These are phyloP conservation scores for Lepraria neglecta DNA, from an alignment of 495 filamentous ascomycete genomes.

Conservation along the genomic window DNA sequence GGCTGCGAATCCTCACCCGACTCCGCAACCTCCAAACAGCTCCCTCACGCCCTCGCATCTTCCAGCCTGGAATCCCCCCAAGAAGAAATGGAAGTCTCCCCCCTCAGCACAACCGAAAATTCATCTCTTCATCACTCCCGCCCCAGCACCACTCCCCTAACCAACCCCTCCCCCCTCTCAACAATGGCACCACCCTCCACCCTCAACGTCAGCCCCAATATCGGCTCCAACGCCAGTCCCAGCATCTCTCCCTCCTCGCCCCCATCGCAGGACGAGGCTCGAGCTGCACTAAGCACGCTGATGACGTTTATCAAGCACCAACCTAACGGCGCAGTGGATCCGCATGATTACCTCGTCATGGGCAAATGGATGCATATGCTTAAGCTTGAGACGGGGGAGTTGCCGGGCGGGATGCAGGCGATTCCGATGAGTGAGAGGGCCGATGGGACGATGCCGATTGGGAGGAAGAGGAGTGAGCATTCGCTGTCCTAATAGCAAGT, in stretches of 20 bases:
- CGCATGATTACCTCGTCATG: constrained; percentile 77
- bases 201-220: constrained; percentile 12
- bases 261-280: constrained; percentile 85
- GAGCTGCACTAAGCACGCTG: constrained; percentile 75
- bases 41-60: constrained; percentile 48
- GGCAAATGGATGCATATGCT: constrained; percentile 83
- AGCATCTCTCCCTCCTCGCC: constrained; percentile 39
- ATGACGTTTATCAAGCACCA: constrained; percentile 78
- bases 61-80: constrained; percentile 67
- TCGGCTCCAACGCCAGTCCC: constrained; percentile 34
- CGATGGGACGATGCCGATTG: constrained; percentile 29
- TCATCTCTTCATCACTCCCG: constrained; percentile 25
- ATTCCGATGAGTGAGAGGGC: constrained; percentile 55
- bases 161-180: constrained; percentile 43
- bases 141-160: constrained; percentile 16
- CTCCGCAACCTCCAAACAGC: constrained; percentile 57
- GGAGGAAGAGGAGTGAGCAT: constrained; percentile 54
- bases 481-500: constrained; percentile 29
- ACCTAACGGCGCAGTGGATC: constrained; percentile 61
- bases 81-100: constrained; percentile 47
- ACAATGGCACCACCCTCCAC: constrained; percentile 42
- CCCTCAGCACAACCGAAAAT: constrained; percentile 46
- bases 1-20: constrained; percentile 63
- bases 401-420: constrained; percentile 62
- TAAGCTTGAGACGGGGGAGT: constrained; percentile 54